Conservation (phyloP, 2,329 filamentous ascomycete species). For the Leptographium radiaticola region DNA sequence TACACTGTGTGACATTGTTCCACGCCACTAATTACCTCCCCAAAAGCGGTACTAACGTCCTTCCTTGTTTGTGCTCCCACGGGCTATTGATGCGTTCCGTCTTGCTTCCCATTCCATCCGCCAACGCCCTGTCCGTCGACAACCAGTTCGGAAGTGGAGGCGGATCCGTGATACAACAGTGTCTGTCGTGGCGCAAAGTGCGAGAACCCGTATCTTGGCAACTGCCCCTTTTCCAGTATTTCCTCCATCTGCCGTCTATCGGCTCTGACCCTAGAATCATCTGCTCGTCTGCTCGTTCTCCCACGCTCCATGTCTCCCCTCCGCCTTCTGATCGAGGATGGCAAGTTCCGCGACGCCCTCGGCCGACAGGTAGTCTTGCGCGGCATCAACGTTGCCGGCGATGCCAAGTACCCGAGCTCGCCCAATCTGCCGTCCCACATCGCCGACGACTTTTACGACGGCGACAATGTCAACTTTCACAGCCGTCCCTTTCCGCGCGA, state of each 20-base stretch:
- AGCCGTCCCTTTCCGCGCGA: slow-evolving; percentile 70
- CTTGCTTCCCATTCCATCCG: too few relatives aligned
- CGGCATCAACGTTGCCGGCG: slow-evolving; percentile 86
- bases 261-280: not conserved
- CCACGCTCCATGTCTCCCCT: slow-evolving; percentile 52
- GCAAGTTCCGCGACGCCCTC: slow-evolving; percentile 66
- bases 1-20: too few relatives aligned
- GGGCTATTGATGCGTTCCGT: too few relatives aligned
- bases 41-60: too few relatives aligned
- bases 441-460: slow-evolving; percentile 73
- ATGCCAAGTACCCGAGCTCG: slow-evolving; percentile 75
- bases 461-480: slow-evolving; percentile 82
- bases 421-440: slow-evolving; percentile 75
- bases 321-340: slow-evolving; percentile 72
- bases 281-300: not conserved
- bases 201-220: too few relatives aligned
- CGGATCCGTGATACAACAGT: too few relatives aligned
- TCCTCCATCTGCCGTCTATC: not conserved
- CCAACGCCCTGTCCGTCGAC: too few relatives aligned
- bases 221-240: too few relatives aligned
- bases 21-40: too few relatives aligned
- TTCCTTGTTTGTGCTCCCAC: too few relatives aligned
- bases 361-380: slow-evolving; percentile 79
- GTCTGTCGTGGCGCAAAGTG: too few relatives aligned
- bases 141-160: too few relatives aligned